Conservation (phyloP, 2,329 filamentous ascomycete genomes). For the Aspergillus tamarii region DNA sequence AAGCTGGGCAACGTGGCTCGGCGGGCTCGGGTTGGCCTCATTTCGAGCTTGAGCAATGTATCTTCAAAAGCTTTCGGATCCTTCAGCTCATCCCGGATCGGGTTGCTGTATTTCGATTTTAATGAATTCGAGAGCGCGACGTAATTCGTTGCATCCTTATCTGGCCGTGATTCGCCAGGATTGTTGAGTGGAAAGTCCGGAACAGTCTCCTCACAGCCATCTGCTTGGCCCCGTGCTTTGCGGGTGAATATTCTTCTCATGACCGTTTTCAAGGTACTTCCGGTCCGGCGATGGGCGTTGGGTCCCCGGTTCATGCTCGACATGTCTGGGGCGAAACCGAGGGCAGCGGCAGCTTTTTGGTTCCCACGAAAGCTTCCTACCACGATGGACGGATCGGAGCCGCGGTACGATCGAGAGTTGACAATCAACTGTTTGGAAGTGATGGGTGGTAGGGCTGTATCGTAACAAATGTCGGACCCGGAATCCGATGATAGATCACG, state of each 20-base stretch:
- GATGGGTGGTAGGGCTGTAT: conserved; percentile 37
- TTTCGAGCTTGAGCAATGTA: conserved; percentile 26
- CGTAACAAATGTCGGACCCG: conserved; percentile 19
- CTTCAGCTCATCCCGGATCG: conserved; percentile 26
- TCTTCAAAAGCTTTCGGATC: conserved; percentile 23
- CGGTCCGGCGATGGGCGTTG: conserved; percentile 41
- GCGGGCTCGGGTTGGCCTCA: conserved; percentile 33
- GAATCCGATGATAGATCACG: conserved; percentile 11
- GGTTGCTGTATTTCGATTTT: conserved; percentile 27
- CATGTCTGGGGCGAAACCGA: conserved; percentile 28
- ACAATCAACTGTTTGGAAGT: conserved; percentile 26
- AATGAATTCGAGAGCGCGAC: conserved; percentile 29
- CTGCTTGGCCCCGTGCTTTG: conserved; percentile 39
- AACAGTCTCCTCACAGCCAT: conserved; percentile 30
- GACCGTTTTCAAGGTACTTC: conserved; percentile 47
- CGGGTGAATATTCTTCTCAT: conserved; percentile 50
- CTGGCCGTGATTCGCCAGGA: conserved; percentile 11
- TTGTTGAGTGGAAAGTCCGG: conserved; percentile 24
- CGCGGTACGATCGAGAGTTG: conserved; percentile 14
- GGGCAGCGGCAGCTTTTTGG: conserved; percentile 15
- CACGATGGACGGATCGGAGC: conserved; percentile 22
- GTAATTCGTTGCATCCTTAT: conserved; percentile 19
- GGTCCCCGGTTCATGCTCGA: conserved; percentile 28
- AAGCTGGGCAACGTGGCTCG: conserved; percentile 51
- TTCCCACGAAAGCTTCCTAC: conserved; percentile 18